phyloP scores from a whole-genome alignment of 371 early-diverging fungal genomes.

The Choanephora cucurbitarum region DNA sequence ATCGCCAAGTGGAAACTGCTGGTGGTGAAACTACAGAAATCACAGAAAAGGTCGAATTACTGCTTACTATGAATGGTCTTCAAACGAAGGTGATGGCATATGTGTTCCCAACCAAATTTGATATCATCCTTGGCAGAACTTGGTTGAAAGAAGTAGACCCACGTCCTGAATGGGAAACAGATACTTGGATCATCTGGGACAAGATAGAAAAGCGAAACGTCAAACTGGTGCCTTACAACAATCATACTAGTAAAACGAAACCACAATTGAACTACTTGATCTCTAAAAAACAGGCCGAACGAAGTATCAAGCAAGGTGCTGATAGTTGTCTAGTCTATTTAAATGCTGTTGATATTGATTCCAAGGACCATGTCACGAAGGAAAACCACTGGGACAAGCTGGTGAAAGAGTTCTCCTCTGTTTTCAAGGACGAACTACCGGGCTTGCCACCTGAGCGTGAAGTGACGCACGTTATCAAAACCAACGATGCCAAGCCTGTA shows the following conservation, averaged over 20 bases:
- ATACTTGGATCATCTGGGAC: background rate
- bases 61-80: background rate
- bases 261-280: background rate
- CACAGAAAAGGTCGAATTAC: background rate
- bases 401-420: background rate
- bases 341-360: background rate
- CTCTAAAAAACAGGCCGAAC: background rate
- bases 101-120: constrained; percentile 6
- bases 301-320: constrained; percentile 1
- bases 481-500: background rate
- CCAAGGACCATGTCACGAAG: background rate
- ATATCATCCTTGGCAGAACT: constrained; percentile 1
- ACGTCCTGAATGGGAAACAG: background rate
- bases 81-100: background rate
- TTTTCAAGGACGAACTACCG: constrained; percentile 1
- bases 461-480: constrained; percentile 2
- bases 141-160: constrained; percentile 4
- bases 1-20: background rate
- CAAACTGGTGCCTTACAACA: background rate
- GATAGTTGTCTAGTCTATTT: background rate
- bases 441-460: constrained; percentile 8
- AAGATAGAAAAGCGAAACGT: background rate
- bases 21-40: background rate
- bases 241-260: background rate
- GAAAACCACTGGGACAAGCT: background rate